Percentiles rank a stretch among this genome's conserved stretches.
Evolutionary conservation across 2,329 filamentous ascomycete species (phyloP).

Genomic region (Venturia aucupariae): DNA sequence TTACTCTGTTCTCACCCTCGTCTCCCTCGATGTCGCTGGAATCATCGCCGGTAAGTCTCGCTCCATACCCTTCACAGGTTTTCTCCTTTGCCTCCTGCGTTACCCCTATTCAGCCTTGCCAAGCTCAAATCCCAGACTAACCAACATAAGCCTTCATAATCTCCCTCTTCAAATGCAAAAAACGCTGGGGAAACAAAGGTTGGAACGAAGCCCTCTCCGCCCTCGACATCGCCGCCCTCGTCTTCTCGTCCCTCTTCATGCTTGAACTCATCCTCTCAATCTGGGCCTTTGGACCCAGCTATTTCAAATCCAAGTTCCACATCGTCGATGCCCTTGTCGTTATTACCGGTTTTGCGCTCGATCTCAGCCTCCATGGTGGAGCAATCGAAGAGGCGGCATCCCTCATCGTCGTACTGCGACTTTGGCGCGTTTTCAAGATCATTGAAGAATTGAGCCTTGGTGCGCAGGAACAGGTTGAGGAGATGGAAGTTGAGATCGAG

Average conservation of each 20-base stretch:
- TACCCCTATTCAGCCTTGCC: slow-evolving; percentile 39
- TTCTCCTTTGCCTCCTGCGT: too few relatives aligned
- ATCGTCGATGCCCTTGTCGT: slow-evolving; percentile 57
- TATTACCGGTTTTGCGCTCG: slow-evolving; percentile 50
- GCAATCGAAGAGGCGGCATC: slow-evolving; percentile 54
- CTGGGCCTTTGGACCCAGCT: slow-evolving; percentile 50
- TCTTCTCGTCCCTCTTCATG: slow-evolving; percentile 57
- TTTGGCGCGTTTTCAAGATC: slow-evolving; percentile 63
- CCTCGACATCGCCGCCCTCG: slow-evolving; percentile 45
- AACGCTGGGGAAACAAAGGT: slow-evolving; percentile 20
- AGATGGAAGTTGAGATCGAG: slow-evolving; percentile 44
- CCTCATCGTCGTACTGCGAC: slow-evolving; percentile 55
- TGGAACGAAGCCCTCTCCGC: slow-evolving; percentile 32
- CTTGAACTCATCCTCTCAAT: slow-evolving; percentile 50
- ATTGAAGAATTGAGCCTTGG: slow-evolving; percentile 58
- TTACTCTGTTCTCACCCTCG: slow-evolving; percentile 40
- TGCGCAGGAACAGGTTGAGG: slow-evolving; percentile 53
- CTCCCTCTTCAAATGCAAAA: slow-evolving; percentile 40
- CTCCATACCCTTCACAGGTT: not conserved
- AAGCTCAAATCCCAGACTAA: slow-evolving; percentile 16
- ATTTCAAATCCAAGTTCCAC: slow-evolving; percentile 43
- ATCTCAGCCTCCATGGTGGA: slow-evolving; percentile 48
- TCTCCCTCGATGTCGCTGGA: slow-evolving; percentile 41
- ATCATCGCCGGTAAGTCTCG: slow-evolving; percentile 35
- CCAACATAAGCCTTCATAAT: slow-evolving; percentile 37